Evolutionary conservation across 805 yeast genomes (phyloP).

Genomic region (Ogataea chonburiensis): DNA sequence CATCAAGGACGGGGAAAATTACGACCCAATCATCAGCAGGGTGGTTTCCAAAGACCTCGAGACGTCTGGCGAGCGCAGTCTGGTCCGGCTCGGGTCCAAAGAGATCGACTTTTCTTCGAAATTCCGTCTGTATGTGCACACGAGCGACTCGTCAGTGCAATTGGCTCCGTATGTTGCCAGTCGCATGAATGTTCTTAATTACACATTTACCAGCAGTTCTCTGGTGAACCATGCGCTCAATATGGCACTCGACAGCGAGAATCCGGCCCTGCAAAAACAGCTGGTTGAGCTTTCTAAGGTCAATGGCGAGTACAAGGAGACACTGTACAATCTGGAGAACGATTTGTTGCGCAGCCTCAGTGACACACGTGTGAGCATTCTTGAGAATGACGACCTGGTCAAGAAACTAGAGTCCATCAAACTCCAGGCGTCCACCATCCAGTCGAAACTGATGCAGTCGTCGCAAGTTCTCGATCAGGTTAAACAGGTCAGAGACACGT

Average conservation of each 20-base stretch:
- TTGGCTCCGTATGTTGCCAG: conserved; percentile 58
- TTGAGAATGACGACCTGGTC: conserved; percentile 65
- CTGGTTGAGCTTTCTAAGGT: conserved; percentile 52
- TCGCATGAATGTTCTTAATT: conserved; percentile 64
- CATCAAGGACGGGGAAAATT: conserved; percentile 75
- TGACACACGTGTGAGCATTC: conserved; percentile 55
- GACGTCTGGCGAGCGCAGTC: conserved; percentile 65
- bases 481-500: conserved; percentile 46
- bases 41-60: conserved; percentile 60
- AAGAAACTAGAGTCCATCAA: conserved; percentile 65
- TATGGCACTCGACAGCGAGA: conserved; percentile 48
- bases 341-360: conserved; percentile 57
- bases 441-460: conserved; percentile 53
- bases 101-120: conserved; percentile 65
- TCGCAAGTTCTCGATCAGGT: conserved; percentile 53
- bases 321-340: conserved; percentile 55
- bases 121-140: conserved; percentile 59
- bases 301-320: conserved; percentile 58
- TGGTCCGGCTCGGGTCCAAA: conserved; percentile 59
- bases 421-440: conserved; percentile 54
- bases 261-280: conserved; percentile 66
- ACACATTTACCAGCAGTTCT: conserved; percentile 66
- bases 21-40: conserved; percentile 70
- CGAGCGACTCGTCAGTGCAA: conserved; percentile 51
- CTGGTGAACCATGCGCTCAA: conserved; percentile 64